Evolutionary conservation across 2,329 filamentous ascomycete species (phyloP).

Genomic region (Aureobasidium sp.): DNA sequence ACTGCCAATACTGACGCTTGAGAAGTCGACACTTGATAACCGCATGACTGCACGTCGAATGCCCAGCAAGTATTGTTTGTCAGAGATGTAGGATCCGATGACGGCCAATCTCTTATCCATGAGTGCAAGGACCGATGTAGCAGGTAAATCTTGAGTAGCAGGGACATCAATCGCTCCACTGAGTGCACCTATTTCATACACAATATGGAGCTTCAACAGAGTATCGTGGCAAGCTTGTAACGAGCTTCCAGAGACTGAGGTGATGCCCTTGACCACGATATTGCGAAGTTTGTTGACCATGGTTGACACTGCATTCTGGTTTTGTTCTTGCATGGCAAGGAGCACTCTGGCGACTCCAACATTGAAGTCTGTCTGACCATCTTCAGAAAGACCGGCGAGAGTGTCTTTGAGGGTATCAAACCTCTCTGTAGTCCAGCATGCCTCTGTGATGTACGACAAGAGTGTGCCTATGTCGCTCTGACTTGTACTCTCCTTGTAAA

Average conservation of each 20-base stretch:
- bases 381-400: conserved; percentile 38
- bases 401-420: conserved; percentile 71
- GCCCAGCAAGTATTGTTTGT: conserved; percentile 90
- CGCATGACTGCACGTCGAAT: conserved; percentile 84
- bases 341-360: conserved; percentile 67
- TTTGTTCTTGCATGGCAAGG: conserved; percentile 50
- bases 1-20: conserved; percentile 67
- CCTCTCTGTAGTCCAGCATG: conserved; percentile 81
- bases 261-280: conserved; percentile 66
- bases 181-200: conserved; percentile 81
- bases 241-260: conserved; percentile 68
- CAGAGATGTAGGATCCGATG: conserved; percentile 78
- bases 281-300: conserved; percentile 61
- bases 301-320: conserved; percentile 47
- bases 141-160: conserved; percentile 11
- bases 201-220: conserved; percentile 78
- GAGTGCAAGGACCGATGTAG: conserved; percentile 20
- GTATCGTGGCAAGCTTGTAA: conserved; percentile 76
- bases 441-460: conserved; percentile 80
- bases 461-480: conserved; percentile 42
- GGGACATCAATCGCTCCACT: conserved; percentile 34
- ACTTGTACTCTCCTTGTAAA: conserved; percentile 32
- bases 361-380: conserved; percentile 63
- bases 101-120: conserved; percentile 77
- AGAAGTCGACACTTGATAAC: conserved; percentile 51